phyloP scores from a whole-genome alignment of 129 eudicot species.

The Chrysanthemum lavandulifolium region DNA sequence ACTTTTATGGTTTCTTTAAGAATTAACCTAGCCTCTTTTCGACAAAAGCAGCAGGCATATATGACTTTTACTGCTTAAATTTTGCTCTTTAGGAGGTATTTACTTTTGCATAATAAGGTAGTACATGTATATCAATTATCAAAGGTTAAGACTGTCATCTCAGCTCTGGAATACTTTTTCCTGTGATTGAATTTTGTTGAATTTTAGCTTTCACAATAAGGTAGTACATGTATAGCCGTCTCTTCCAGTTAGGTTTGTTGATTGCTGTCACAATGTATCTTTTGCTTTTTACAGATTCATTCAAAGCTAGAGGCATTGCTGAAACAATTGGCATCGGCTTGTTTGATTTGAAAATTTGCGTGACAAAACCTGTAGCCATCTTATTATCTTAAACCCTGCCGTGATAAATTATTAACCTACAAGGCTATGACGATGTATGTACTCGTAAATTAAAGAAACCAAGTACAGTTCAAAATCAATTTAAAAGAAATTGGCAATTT shows the following conservation, averaged over 20 bases:
- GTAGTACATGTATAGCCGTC: slow-evolving; percentile 18
- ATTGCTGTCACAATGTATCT: neutral
- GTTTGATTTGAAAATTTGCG: too few relatives aligned
- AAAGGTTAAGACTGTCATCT: neutral
- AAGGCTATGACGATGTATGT: too few relatives aligned
- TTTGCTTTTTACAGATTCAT: neutral
- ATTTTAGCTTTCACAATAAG: slow-evolving; percentile 17
- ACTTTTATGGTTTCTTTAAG: slow-evolving; percentile 10
- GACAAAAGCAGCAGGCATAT: slow-evolving; percentile 7
- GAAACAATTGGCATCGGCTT: too few relatives aligned
- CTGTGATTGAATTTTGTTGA: neutral
- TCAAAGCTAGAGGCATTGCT: neutral
- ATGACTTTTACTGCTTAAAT: slow-evolving; percentile 22
- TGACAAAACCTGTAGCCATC: too few relatives aligned
- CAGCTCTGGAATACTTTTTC: neutral
- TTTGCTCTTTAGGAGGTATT: slow-evolving; percentile 23
- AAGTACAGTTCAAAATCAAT: too few relatives aligned
- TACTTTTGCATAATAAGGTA: slow-evolving; percentile 25
- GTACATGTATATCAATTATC: slow-evolving; percentile 18
- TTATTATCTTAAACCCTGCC: too few relatives aligned
- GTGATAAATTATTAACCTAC: too few relatives aligned
- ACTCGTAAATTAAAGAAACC: too few relatives aligned
- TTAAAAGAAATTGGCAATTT: too few relatives aligned
- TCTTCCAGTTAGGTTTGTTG: neutral
- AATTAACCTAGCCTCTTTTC: slow-evolving; percentile 10